Base-by-base conservation (phyloP, 345 rosid species). In the Eucalyptus coolabah region DNA sequence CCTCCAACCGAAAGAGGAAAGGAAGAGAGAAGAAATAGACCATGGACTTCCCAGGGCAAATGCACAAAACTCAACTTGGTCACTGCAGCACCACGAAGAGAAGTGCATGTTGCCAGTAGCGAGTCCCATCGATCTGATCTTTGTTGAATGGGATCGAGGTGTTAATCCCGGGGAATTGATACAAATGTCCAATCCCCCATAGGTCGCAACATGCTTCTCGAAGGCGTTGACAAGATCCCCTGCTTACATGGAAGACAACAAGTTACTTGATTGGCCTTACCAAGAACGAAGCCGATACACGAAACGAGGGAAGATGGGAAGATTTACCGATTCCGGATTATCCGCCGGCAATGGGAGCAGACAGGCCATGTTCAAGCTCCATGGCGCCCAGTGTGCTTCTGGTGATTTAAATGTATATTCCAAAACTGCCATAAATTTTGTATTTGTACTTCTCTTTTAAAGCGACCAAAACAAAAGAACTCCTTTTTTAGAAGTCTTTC, bases 301-400 rank as follows among this genome's bases (percentile, higher is more conserved):
- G 8, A 16, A 26, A 82, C 9, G 49, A 32, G 9, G 32, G 77
- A 50, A 40, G 5, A 13, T 28, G 89, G 83, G 86, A 10, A 5
- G 49, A 51, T 32, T 69, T 91, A 97, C 99, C 99, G 90, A 98
- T 95, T n/a, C 99, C 99, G 24, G 98, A 95, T 42, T 95, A 97
- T 59, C 92, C 98, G 65, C 99, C 99, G 37, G 99, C 96, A 94
- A 98, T 96, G 18, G 97, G 77, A 92, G 99, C 98, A 40, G 99
- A 98, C 65, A 96, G 88, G 50, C 98, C 99, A 42, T 98, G 97
- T 88, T 94, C 96, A 87, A 98, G 95, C 93, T 97, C 96, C 99
- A 98, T 98, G 40, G 60, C 50, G 50, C 16, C 15, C 50, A 49
- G 50, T 49, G 50, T 49, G 50, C 50, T 49, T 49, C 50, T 49